phyloP scores from a whole-genome alignment of 140 eudicot genomes.

The Stevia rebaudiana region DNA sequence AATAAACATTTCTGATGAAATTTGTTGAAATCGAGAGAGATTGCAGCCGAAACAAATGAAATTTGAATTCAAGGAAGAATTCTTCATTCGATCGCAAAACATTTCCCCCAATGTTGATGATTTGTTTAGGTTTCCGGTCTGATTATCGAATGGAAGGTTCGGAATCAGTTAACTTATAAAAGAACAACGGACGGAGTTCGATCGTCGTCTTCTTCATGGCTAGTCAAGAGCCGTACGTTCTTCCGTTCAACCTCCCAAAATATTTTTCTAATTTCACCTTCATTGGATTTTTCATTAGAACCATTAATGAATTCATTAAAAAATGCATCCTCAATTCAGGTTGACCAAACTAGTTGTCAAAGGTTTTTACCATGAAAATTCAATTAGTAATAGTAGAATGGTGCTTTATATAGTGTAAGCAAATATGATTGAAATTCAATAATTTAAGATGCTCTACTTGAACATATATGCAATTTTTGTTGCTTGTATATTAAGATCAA shows the following conservation, averaged over 20 bases:
- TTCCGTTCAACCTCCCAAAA: neutral
- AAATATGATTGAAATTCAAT: neutral
- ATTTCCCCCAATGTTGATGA: neutral
- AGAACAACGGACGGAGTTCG: constrained; percentile 8
- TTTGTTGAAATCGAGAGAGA: neutral
- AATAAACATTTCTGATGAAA: neutral
- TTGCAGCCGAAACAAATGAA: neutral
- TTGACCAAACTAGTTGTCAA: constrained; percentile 8
- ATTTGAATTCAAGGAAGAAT: neutral
- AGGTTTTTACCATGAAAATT: neutral
- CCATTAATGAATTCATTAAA: neutral
- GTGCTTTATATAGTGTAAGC: constrained; percentile 1
- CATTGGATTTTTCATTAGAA: neutral
- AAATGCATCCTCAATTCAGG: neutral
- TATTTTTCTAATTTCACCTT: neutral
- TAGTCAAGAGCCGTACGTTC: constrained; percentile 22
- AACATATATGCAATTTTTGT: neutral
- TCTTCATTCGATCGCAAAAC: neutral
- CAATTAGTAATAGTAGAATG: neutral
- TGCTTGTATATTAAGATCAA: neutral
- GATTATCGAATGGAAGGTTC: constrained; percentile 3
- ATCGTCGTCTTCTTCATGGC: constrained; percentile 25
- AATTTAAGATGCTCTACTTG: neutral
- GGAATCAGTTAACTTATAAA: neutral
- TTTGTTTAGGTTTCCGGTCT: constrained; percentile 10